Percentiles rank a stretch among this genome's conserved stretches.
phyloP scores from a whole-genome alignment of 2,329 filamentous ascomycete species.

The Aspergillus tanneri region DNA sequence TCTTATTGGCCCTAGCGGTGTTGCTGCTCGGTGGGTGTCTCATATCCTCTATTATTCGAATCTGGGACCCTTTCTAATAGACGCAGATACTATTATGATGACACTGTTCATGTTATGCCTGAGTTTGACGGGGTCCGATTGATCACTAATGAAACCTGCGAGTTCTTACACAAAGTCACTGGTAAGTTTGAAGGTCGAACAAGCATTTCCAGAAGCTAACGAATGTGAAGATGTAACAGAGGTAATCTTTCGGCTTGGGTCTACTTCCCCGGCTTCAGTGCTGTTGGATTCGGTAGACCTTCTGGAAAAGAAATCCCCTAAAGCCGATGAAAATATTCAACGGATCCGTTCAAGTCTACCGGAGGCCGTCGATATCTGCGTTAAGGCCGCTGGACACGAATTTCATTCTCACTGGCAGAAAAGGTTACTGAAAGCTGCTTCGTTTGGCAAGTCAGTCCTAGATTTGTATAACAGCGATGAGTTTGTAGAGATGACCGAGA shows the following conservation, averaged over 20 bases:
- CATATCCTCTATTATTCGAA: background rate
- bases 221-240: conserved; percentile 64
- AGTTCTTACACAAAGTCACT: conserved; percentile 93
- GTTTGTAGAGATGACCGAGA: conserved; percentile 98
- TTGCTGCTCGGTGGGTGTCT: conserved; percentile 60
- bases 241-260: conserved; percentile 84
- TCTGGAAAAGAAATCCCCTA: conserved; percentile 88
- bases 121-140: conserved; percentile 88
- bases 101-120: conserved; percentile 81
- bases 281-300: conserved; percentile 88
- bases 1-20: conserved; percentile 80
- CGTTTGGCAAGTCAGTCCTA: conserved; percentile 94
- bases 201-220: conserved; percentile 3
- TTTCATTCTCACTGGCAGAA: conserved; percentile 93
- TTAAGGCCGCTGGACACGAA: conserved; percentile 89
- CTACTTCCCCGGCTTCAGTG: conserved; percentile 86
- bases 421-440: conserved; percentile 89
- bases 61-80: conserved; percentile 20
- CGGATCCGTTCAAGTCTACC: conserved; percentile 83
- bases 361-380: conserved; percentile 90
- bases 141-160: conserved; percentile 90
- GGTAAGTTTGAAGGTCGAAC: conserved; percentile 40
- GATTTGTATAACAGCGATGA: conserved; percentile 98
- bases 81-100: conserved; percentile 80
- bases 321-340: conserved; percentile 96